Evolutionary conservation across 2,329 filamentous ascomycete genomes (phyloP), one percentile per base, ranked within the genome.

Genomic region (Colletotrichum sp.): DNA sequence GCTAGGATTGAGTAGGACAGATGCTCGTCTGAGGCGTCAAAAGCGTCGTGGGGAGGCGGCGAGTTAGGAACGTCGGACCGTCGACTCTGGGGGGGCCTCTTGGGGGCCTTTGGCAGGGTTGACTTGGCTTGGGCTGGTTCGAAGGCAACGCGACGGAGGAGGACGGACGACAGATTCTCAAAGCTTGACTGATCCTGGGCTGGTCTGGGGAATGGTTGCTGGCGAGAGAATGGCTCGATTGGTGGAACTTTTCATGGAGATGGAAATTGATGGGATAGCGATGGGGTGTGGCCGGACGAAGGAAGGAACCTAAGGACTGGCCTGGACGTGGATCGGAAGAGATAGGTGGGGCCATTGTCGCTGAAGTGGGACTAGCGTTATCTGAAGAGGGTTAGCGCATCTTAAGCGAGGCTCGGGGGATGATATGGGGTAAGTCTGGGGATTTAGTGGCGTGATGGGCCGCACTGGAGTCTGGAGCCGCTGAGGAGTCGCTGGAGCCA

Each of bases 381-480:
- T 12, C 59, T 1, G 10, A 28, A 21, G 13, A 8, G 6, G 57
- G 26, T 28, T 73, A 75, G 73, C 59, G 63, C 21, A 0, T 0
- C 1, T 6, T 69, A 30, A 69, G 74, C 70, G 74, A 61, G 43
- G 5, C 5, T 52, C 16, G 63, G 28, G n/a, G 21, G 9, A 21
- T n/a, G 18, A 64, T 73, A 43, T 75, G 73, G 73, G 73, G 64
- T 59, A 75, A 73, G 70, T 76, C 74, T 74, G 74, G 74, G 74
- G 74, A 74, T 73, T 76, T 74, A 73, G 74, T 76, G 74, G 74
- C 71, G 72, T 75, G 72, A 75, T 75, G 72, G 61, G 52, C 68
- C 61, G 72, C 72, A 59, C 28, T 64, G 66, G 71, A 59, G 39
- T 43, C 71, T 66, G 63, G 63, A 52, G 63, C 39, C 39, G 63